Conservation (phyloP, 208 protist genomes). For the Porcisia deanei region DNA sequence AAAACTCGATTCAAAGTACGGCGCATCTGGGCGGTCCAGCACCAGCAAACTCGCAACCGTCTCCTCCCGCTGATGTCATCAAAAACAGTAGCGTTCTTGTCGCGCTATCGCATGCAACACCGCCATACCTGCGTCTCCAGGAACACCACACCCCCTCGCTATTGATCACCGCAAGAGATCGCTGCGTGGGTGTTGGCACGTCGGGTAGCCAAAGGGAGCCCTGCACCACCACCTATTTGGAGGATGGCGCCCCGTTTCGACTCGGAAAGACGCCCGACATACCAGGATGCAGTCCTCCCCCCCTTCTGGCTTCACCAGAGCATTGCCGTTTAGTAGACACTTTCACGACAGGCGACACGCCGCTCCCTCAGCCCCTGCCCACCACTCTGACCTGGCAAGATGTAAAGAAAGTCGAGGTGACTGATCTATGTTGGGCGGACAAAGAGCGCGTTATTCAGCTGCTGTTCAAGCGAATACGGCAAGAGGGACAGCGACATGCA, state of each 20-base stretch:
- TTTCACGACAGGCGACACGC: neutral
- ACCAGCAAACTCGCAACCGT: neutral
- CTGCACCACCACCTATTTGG: neutral
- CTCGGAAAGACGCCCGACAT: neutral
- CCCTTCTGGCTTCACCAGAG: neutral
- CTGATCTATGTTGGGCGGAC: slow-evolving; percentile 77
- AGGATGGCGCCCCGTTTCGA: neutral
- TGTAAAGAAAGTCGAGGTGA: slow-evolving; percentile 70
- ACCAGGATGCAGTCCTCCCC: neutral
- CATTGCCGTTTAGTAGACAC: neutral
- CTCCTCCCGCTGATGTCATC: neutral
- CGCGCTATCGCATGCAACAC: slow-evolving; percentile 2
- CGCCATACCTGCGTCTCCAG: slow-evolving; percentile 11
- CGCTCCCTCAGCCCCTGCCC: slow-evolving; percentile 34
- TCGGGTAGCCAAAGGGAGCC: neutral
- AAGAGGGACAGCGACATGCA: slow-evolving; percentile 24
- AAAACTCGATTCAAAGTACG: neutral
- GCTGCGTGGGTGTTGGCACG: neutral
- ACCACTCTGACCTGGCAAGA: slow-evolving; percentile 53
- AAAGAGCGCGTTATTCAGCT: slow-evolving; percentile 89
- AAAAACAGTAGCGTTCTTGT: slow-evolving; percentile 4
- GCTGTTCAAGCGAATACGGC: slow-evolving; percentile 78
- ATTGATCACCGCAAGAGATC: neutral
- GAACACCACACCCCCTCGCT: neutral
- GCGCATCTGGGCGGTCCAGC: neutral